Base-by-base conservation (phyloP, 208 protist genomes). In the Leishmania martiniquensis region DNA sequence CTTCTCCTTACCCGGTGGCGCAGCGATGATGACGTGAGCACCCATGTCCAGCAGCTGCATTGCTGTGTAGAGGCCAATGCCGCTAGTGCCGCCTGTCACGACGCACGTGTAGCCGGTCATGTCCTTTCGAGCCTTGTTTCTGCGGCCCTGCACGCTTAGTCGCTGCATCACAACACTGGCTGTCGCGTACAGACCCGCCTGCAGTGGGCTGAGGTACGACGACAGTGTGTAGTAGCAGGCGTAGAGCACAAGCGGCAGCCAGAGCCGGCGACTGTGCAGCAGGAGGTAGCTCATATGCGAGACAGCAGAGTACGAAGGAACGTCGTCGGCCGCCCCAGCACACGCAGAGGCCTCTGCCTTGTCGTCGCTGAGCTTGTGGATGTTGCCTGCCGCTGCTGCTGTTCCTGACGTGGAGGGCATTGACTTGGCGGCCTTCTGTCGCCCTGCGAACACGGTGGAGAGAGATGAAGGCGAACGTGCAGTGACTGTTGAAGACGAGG, bases 81-180 rank as follows among this genome's bases (percentile, higher is more conserved):
- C 92, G 68, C 89, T 93, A 1, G 92, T 94, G 34, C 92, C 92
- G 15, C 92, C 92, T 7, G 92, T 96, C 29, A 96, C 88, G 3
- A 96, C 89, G 72, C 88, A 94, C 20, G 71, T 85, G 78, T 87
- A 81, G 32, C 86, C 92, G 20, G 59, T 77, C 72, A 96, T 63
- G 52, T 96, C 89, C 67, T 93, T 93, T n/a, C 17, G 34, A 10
- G 88, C 37, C 44, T 25, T 32, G 76, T 93, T 94, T n/a, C 77
- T 76, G 32, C 81, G 77, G 12, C 92, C 92, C 29, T 87, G 90
- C 20, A 96, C 83, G 77, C 72, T 83, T 15, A 88, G 66, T 39
- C 92, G 92, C 85, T 96, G 92, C 2, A 87, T 73, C 62, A 96
- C 52, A 15, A 92, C 85, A 63, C 83, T 84, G 2, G 74, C 60